Evolutionary conservation across 2,329 filamentous ascomycete genomes (phyloP).

Genomic region (Verticillium klebahnii): DNA sequence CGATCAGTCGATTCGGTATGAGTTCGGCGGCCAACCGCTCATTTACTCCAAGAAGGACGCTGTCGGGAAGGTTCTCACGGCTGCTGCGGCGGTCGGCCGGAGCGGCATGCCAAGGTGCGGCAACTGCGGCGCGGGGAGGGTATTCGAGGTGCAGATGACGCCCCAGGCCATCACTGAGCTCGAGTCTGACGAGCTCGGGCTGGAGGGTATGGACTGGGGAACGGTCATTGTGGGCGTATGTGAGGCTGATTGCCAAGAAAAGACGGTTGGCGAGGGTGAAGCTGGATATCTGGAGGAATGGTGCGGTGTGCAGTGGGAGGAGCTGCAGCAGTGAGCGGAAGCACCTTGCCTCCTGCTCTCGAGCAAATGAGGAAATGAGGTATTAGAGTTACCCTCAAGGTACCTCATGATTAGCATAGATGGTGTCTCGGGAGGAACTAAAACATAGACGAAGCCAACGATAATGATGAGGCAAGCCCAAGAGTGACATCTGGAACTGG

Average conservation of each 20-base stretch:
- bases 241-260: constrained; percentile 67
- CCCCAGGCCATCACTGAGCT: constrained; percentile 87
- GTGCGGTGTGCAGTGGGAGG: constrained; percentile 98
- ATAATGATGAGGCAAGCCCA: background rate
- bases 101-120: constrained; percentile 66
- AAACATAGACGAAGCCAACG: background rate
- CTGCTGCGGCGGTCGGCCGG: constrained; percentile 16
- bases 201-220: constrained; percentile 97
- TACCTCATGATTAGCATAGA: background rate
- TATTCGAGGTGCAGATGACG: constrained; percentile 89
- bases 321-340: constrained; percentile 42
- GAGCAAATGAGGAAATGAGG: background rate
- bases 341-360: too few species aligned
- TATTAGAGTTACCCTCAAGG: background rate
- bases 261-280: constrained; percentile 52
- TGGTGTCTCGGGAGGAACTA: background rate
- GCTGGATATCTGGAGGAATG: constrained; percentile 89
- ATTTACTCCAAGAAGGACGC: constrained; percentile 76
- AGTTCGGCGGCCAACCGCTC: constrained; percentile 67
- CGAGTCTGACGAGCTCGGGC: constrained; percentile 60
- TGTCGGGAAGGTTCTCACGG: constrained; percentile 61
- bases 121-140: constrained; percentile 68
- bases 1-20: constrained; percentile 77
- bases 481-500: background rate
- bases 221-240: constrained; percentile 87